Conservation (phyloP, 306 rosid genomes). For the Prunus kanzakura region DNA sequence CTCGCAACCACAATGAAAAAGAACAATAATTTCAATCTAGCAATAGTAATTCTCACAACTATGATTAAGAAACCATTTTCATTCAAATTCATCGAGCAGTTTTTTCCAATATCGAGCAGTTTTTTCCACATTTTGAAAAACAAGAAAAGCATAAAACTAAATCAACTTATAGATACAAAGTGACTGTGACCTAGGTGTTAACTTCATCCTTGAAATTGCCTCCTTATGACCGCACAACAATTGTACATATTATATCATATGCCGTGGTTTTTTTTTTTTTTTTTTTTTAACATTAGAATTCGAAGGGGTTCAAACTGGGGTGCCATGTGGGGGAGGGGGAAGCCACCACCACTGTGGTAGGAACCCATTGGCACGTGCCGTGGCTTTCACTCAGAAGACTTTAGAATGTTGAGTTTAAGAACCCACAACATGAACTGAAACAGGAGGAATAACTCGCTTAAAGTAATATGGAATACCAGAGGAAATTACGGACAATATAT, state of each 20-base stretch:
- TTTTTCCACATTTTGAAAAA: neutral
- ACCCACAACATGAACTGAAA: neutral
- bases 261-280: too few relatives aligned
- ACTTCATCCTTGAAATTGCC: neutral
- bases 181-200: neutral
- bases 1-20: neutral
- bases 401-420: slow-evolving; percentile 1
- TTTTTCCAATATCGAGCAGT: neutral
- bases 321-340: too few relatives aligned
- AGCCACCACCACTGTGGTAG: too few relatives aligned
- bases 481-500: neutral
- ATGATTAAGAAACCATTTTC: neutral
- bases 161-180: neutral
- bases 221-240: neutral
- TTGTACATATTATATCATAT: neutral
- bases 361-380: too few relatives aligned
- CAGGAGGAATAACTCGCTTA: neutral
- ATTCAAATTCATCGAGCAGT: neutral
- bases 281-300: too few relatives aligned
- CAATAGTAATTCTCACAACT: neutral
- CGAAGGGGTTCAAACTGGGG: too few relatives aligned
- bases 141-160: neutral
- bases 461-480: neutral
- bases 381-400: neutral
- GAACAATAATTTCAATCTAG: neutral